Evolutionary conservation across 192 early-diverging fungal species (phyloP).

Genomic region (Linnemannia hyalina): DNA sequence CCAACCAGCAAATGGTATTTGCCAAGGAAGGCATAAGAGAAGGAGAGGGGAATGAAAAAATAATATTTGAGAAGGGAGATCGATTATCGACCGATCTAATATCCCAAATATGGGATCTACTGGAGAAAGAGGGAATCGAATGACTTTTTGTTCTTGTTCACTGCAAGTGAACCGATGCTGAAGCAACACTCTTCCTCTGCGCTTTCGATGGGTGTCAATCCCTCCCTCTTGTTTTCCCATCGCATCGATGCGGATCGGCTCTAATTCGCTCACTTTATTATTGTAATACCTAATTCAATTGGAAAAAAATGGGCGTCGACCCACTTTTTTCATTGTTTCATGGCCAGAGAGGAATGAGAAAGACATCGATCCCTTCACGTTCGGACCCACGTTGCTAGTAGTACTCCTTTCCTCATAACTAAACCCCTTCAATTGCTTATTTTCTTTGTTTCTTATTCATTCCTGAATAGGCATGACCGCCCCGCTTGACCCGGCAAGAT

Average conservation of each 20-base stretch:
- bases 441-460: not conserved
- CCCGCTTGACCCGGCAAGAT: constrained; percentile 47
- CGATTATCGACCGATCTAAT: constrained; percentile 4
- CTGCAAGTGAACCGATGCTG: not conserved
- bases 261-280: not conserved
- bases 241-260: not conserved
- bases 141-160: no score
- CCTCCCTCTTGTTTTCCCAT: not conserved
- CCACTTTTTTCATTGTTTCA: constrained; percentile 7
- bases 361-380: not conserved
- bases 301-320: not conserved
- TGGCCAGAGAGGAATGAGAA: not conserved
- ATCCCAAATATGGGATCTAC: not conserved
- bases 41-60: not conserved
- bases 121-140: not conserved
- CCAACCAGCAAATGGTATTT: no score
- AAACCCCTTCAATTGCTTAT: constrained; percentile 2
- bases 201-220: no score
- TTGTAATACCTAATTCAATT: not conserved
- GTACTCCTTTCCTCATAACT: not conserved
- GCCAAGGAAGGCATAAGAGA: not conserved
- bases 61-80: not conserved
- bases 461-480: constrained; percentile 39
- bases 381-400: not conserved
- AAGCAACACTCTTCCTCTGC: not conserved